A percentile compares a stretch with the other conserved stretches of the same genome.
phyloP scores from a whole-genome alignment of 106 monocot genomes.

The Acanthochlamys bracteata region DNA sequence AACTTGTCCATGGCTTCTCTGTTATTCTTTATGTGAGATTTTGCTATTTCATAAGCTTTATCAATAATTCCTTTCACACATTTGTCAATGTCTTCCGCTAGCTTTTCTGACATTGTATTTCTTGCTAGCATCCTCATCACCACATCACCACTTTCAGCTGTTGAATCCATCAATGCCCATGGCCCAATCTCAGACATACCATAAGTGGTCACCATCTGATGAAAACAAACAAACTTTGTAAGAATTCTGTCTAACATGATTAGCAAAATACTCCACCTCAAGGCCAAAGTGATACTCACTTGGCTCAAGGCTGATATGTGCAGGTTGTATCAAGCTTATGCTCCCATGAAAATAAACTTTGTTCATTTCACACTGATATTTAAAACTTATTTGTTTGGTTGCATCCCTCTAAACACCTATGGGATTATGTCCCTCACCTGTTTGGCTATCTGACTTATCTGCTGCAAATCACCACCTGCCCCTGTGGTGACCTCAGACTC shows the following conservation, averaged over 20 bases:
- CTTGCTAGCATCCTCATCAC: constrained; percentile 42
- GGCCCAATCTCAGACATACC: constrained; percentile 74
- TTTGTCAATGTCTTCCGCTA: constrained; percentile 44
- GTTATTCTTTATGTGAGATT: constrained; percentile 30
- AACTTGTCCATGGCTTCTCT: constrained; percentile 32
- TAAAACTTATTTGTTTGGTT: no score
- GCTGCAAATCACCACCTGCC: constrained; percentile 63
- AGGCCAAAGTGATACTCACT: no score
- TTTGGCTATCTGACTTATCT: constrained; percentile 53
- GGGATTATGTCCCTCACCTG: constrained; percentile 22
- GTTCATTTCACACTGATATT: no score
- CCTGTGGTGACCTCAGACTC: constrained; percentile 65
- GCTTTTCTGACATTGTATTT: constrained; percentile 45
- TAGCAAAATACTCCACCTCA: no score
- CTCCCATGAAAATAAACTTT: no score
- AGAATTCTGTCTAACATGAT: not conserved
- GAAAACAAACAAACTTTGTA: not conserved
- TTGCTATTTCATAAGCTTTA: constrained; percentile 34
- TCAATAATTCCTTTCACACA: constrained; percentile 31
- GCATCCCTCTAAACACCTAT: no score
- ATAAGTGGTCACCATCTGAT: constrained; percentile 56
- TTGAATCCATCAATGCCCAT: constrained; percentile 46
- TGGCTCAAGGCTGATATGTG: no score
- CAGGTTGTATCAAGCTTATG: no score
- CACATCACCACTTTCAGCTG: constrained; percentile 26